phyloP scores from a whole-genome alignment of 805 yeast genomes.

The Kodamaea neixiangensis region DNA sequence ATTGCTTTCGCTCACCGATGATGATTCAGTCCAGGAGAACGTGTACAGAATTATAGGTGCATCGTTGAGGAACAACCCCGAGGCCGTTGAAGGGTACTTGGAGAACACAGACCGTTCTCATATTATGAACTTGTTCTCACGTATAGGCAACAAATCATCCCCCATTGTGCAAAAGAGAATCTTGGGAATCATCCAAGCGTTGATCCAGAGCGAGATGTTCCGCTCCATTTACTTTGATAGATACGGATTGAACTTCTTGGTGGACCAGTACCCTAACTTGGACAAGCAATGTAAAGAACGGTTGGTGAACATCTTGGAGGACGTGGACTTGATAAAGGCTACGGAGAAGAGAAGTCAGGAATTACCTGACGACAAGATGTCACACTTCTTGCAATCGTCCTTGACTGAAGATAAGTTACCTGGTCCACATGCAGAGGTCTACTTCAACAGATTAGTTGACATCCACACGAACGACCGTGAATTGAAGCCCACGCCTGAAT shows the following conservation, averaged over 20 bases:
- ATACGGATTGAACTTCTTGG: slow-evolving; percentile 26
- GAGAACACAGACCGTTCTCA: slow-evolving; percentile 20
- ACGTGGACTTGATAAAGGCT: slow-evolving; percentile 27
- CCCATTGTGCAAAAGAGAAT: slow-evolving; percentile 46
- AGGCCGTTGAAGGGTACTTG: slow-evolving; percentile 44
- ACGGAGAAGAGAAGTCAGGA: slow-evolving; percentile 12
- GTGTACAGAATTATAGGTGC: slow-evolving; percentile 64
- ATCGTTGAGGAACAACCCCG: slow-evolving; percentile 72
- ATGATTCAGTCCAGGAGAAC: slow-evolving; percentile 45
- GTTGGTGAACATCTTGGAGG: slow-evolving; percentile 49
- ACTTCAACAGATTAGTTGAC: slow-evolving; percentile 26
- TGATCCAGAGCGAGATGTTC: slow-evolving; percentile 41
- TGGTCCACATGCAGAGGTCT: slow-evolving; percentile 9
- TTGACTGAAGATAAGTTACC: slow-evolving; percentile 24
- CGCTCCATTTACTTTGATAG: slow-evolving; percentile 25
- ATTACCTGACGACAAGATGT: slow-evolving; percentile 32
- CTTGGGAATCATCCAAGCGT: slow-evolving; percentile 53
- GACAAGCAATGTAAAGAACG: slow-evolving; percentile 37
- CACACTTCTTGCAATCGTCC: slow-evolving; percentile 37
- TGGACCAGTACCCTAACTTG: slow-evolving; percentile 29
- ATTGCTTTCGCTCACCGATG: slow-evolving; percentile 15
- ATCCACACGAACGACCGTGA: slow-evolving; percentile 32
- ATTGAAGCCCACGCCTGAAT: slow-evolving; percentile 38
- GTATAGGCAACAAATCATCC: slow-evolving; percentile 16
- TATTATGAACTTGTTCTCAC: slow-evolving; percentile 21